These are phyloP conservation scores for Tolypocladium capitatum DNA, from an alignment of 2,329 filamentous ascomycete species.

Conservation along the genomic window DNA sequence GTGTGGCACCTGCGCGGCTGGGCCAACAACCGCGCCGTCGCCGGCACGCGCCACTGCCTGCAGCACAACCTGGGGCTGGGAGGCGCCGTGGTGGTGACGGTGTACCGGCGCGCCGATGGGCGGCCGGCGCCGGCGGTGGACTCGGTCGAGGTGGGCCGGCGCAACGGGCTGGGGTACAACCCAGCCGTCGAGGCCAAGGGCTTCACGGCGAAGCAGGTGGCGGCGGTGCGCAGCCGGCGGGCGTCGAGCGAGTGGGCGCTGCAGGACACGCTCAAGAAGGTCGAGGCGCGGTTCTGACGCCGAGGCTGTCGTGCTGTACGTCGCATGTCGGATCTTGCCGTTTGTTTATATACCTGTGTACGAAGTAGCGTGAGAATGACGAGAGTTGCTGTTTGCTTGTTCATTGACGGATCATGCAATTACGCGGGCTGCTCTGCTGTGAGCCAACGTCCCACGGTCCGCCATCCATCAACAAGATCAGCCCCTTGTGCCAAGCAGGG, in stretches of 20 bases:
- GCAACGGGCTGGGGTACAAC: conserved; percentile 72
- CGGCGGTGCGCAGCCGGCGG: conserved; percentile 55
- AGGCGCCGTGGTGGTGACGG: conserved; percentile 78
- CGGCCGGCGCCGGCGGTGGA: conserved; percentile 45
- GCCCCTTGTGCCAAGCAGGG: conserved; percentile 12
- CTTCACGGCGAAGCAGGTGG: conserved; percentile 66
- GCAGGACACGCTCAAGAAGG: conserved; percentile 42
- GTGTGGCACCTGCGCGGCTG: conserved; percentile 93
- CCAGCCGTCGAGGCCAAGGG: conserved; percentile 81
- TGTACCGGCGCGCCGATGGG: conserved; percentile 77
- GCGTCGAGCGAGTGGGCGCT: conserved; percentile 60
- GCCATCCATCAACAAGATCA: no score
- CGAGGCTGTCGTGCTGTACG: background rate
- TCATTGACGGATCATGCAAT: background rate
- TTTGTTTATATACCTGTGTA: background rate
- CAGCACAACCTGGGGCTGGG: conserved; percentile 92
- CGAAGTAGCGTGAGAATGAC: background rate
- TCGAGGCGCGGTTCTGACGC: conserved; percentile 7
- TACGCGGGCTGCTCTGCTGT: no score
- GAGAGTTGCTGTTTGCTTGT: background rate
- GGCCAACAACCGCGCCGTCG: conserved; percentile 75
- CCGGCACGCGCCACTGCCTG: conserved; percentile 57
- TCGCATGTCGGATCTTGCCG: no score
- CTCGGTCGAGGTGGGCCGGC: conserved; percentile 49
- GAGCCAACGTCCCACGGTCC: no score